Base-by-base conservation (phyloP, 73 alveolate species). In the Symbiodinium pilosum region DNA sequence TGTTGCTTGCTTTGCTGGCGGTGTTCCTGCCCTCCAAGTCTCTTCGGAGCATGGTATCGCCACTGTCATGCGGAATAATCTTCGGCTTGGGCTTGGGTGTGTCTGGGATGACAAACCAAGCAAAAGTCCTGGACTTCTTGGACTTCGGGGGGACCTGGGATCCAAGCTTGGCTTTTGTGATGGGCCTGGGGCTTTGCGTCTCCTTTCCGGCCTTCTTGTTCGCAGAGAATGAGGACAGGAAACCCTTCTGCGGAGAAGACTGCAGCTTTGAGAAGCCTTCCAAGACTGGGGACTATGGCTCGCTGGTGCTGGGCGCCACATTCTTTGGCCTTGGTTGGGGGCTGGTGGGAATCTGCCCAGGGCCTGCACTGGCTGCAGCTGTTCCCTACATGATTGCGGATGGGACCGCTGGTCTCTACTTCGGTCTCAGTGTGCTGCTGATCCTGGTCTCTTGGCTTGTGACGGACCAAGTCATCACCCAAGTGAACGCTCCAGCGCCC, bases 41-140 rank as follows among this genome's bases (percentile, higher is more conserved):
- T 28, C 68, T 24, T 51, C 28, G 75, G 36, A 56, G 75, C 75
- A 21, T 56, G 11, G 75, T 56, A 11, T 56, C 75, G 75, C 75
- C 75, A 34, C 32, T 56, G 75, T 30, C 75, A 7, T 56, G 75
- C 32, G 75, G 75, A 34, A 56, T 11, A 11, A 56, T 56, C 77
- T 24, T 64, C 77, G 77, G 77, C 77, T 24, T 64, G 77, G 77
- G 77, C 20, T 99, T 99, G 54, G 99, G 99, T 20, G 99, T 99
- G 68, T 99, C 99, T 42, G 99, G 99, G 30, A 99, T 99, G 99
- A 81, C 99, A 56, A 99, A 99, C 71, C 99, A 99, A 94, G 99
- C 99, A 71, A 99, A 99, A 43, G 99, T 99, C 28, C 42, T 98
- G n/a, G 99, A 99, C 84, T 99, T 99, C 99, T 93, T 99, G 73